A percentile compares a stretch with the other conserved stretches of the same genome.
Conservation (phyloP, 495 filamentous ascomycete species). For the Trichoderma erinaceum region DNA sequence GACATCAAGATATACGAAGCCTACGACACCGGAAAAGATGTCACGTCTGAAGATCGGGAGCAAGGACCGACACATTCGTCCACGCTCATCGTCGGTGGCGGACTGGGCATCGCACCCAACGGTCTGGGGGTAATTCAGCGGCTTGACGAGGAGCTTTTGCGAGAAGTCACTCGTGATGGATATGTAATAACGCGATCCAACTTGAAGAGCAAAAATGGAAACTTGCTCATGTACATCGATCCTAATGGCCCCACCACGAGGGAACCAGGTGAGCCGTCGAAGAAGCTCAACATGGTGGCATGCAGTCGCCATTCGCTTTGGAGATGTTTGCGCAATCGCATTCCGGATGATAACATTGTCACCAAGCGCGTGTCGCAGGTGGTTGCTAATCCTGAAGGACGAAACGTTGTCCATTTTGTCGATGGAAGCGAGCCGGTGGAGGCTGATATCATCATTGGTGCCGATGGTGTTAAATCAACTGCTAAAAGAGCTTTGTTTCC, state of each 20-base stretch:
- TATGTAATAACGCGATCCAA: conserved; percentile 20
- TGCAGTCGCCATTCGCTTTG: conserved; percentile 4
- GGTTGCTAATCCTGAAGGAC: conserved; percentile 25
- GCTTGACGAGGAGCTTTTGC: conserved; percentile 32
- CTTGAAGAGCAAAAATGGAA: conserved; percentile 18
- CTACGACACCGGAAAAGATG: conserved; percentile 27
- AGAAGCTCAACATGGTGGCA: conserved; percentile 2
- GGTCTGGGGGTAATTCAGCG: conserved; percentile 41
- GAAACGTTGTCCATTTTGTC: conserved; percentile 27
- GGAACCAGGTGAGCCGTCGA: not conserved
- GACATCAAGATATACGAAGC: conserved; percentile 37
- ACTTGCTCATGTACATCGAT: conserved; percentile 7
- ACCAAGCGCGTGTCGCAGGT: conserved; percentile 15
- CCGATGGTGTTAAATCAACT: conserved; percentile 52
- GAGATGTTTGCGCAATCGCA: conserved; percentile 7
- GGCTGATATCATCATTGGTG: conserved; percentile 53
- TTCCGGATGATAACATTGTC: not conserved
- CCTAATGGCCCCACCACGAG: not conserved
- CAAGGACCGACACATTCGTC: conserved; percentile 20
- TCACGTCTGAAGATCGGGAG: not conserved
- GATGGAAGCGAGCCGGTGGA: conserved; percentile 30
- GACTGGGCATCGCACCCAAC: conserved; percentile 45
- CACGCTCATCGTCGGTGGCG: conserved; percentile 44
- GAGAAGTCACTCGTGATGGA: conserved; percentile 19
- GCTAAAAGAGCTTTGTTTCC: conserved; percentile 41